Evolutionary conservation across 768 basidiomycete genomes (phyloP).

Genomic region (Hirschioporus abietinus): DNA sequence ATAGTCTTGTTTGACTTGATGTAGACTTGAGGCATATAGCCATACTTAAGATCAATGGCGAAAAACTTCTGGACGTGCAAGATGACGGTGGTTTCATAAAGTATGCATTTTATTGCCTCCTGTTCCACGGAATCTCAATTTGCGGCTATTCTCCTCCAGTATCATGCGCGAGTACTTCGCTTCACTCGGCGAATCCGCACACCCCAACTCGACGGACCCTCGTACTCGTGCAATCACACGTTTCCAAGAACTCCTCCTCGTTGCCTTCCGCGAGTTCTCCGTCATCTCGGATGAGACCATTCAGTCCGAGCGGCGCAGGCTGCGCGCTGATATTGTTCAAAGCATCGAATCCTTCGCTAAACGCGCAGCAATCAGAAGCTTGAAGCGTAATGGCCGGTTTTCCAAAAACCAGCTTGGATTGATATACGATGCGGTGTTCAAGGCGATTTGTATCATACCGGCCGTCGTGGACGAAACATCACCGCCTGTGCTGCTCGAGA

Average conservation of each 20-base stretch:
- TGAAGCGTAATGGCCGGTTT: slow-evolving; percentile 75
- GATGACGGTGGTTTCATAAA: slow-evolving; percentile 97
- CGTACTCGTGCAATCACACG: slow-evolving; percentile 90
- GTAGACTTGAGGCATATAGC: slow-evolving; percentile 42
- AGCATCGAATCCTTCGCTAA: slow-evolving; percentile 94
- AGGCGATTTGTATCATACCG: slow-evolving; percentile 69
- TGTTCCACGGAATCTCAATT: neutral
- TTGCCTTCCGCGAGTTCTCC: slow-evolving; percentile 97
- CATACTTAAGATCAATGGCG: slow-evolving; percentile 96
- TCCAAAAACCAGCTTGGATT: slow-evolving; percentile 81
- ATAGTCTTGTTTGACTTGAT: neutral
- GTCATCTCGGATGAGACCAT: slow-evolving; percentile 96
- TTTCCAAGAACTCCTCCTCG: slow-evolving; percentile 94
- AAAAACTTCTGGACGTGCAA: slow-evolving; percentile 84
- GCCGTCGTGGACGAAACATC: slow-evolving; percentile 35
- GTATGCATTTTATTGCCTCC: slow-evolving; percentile 37
- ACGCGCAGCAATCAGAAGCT: slow-evolving; percentile 82
- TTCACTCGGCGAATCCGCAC: slow-evolving; percentile 88
- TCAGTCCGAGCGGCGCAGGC: slow-evolving; percentile 74
- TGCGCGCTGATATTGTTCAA: slow-evolving; percentile 84
- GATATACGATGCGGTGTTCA: slow-evolving; percentile 90
- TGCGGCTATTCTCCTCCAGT: slow-evolving; percentile 31
- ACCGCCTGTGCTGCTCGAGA: slow-evolving; percentile 45
- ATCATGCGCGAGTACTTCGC: slow-evolving; percentile 95
- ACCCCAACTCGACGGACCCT: slow-evolving; percentile 83